Base-by-base conservation (phyloP, 2,329 filamentous ascomycete species). In the Monosporascus cannonballus region DNA sequence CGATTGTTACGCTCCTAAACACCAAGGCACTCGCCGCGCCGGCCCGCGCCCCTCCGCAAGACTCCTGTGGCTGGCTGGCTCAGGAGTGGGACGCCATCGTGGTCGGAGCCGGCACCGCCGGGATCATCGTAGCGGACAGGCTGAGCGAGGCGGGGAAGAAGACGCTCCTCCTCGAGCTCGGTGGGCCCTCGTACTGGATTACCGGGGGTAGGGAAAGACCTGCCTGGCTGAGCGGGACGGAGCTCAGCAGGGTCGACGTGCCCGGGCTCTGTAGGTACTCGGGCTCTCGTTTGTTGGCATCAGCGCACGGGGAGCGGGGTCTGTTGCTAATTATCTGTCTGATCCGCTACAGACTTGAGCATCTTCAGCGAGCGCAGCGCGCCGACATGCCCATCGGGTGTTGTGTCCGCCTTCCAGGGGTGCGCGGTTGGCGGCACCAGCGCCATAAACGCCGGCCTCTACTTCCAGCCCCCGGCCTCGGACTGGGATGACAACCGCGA, bases 381-480 rank as follows among this genome's bases (percentile, higher is more conserved):
- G 41, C 59, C 80, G 22, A 60, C 71, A 2, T 80, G 77, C 56
- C 56, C 60, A 4, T 55, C 70, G 2, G 68, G 70, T 7, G 60
- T 70, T 3, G 64, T 75, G 15, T 70, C 70, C 36, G 71, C 70
- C 9, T 78, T 71, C 56, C 70, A 74, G 24, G 79, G 73, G 27
- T 82, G 79, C 60, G 74, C 75, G 0, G 67, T 80, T 15, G 77
- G 78, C 5, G 78, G 78, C 8, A 74, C 71, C 52, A 77, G 73
- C 47, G 76, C 78, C 9, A 77, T 81, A 63, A 81, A 81, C 51
- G 78, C 77, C 6, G 77, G 77, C 8, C 61, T 80, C 1, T 80
- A 73, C 61, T 79, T 80, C 55, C 72, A 80, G 54, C 77, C 78
- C 6, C 77, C 77, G 1, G 72, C 74, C 1, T 75, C 73, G 1